Evolutionary conservation across 106 monocot genomes (phyloP), one percentile per base, ranked within the genome.

Genomic region (Allium fistulosum): DNA sequence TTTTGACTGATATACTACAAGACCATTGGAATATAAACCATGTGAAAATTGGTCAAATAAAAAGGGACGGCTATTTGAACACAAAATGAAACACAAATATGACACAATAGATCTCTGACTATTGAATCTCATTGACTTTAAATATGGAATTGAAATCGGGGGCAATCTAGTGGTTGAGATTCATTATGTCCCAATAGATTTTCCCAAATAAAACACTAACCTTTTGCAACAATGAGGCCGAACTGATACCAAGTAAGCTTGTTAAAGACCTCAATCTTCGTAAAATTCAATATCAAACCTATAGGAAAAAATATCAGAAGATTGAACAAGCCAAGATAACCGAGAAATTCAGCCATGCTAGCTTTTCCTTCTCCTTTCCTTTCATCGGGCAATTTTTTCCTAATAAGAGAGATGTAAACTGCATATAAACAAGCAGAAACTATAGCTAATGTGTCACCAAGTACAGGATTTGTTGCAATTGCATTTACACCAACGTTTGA

Each of bases 171-270:
- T 5, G 37, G 5, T 37, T 37, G 5, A 37, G 5, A 37, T 37
- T 37, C 37, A 37, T 37, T 37, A 4, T 37, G 37, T 37, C 37
- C 37, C 37, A 37, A 4, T 37, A 37, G 37, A 37, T 1, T 37
- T 37, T 2, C 37, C 37, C 37, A 37, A 37, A 37, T 37, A 37
- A 37, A 59, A 59, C 7, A 26, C 75, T 11, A 52, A 90, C 94
- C 94, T 94, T 94, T 94, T 67, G 90, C 90, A 66, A 88, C 62
- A 64, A 94, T 83, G 50, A 94, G 94, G 45, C 94, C 84, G 71
- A 94, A 60, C 75, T 90, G 82, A 47, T 81, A 63, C 90, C 84
- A 83, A 13, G 72, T 88, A 71, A 94, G 79, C 75, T 52, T 84
- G 50, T 85, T 80, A 61, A 94, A 80, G 47, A 87, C 74, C 76